phyloP scores from a whole-genome alignment of 2,329 filamentous ascomycete species.

The Myriosclerotinia duriaeana region DNA sequence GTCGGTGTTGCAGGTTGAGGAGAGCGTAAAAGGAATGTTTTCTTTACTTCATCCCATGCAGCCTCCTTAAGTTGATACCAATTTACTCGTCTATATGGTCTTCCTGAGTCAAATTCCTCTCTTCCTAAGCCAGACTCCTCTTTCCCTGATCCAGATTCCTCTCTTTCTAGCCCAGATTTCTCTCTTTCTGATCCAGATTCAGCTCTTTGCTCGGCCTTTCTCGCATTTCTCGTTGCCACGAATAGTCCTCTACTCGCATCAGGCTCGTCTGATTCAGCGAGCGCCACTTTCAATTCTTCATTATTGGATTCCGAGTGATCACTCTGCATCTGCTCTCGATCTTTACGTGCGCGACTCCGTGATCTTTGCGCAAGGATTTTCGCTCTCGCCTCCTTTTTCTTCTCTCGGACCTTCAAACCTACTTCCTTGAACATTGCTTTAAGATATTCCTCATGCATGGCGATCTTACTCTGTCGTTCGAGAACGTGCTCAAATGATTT shows the following conservation, averaged over 20 bases:
- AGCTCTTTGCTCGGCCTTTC: background rate
- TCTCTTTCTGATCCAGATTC: too few species aligned
- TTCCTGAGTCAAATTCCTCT: background rate
- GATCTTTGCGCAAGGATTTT: background rate
- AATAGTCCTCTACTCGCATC: background rate
- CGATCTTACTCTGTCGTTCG: background rate
- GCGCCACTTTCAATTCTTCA: background rate
- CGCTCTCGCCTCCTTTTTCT: background rate
- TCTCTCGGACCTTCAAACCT: background rate
- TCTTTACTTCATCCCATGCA: background rate
- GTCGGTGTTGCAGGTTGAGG: background rate
- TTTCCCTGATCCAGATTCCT: too few species aligned
- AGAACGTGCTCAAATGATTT: slow-evolving; percentile 1
- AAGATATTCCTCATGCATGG: background rate
- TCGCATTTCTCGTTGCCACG: background rate
- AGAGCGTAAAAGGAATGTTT: background rate
- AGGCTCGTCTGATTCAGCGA: background rate
- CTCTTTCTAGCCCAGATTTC: too few species aligned
- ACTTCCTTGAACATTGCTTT: background rate
- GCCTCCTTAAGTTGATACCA: background rate
- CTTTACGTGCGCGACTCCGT: background rate
- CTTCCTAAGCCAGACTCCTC: too few species aligned
- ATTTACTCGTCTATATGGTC: background rate
- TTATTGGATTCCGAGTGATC: background rate
- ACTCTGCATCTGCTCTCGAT: background rate